These are phyloP conservation scores for Calonectria pteridis DNA, from an alignment of 2,329 filamentous ascomycete genomes.

Conservation along the genomic window DNA sequence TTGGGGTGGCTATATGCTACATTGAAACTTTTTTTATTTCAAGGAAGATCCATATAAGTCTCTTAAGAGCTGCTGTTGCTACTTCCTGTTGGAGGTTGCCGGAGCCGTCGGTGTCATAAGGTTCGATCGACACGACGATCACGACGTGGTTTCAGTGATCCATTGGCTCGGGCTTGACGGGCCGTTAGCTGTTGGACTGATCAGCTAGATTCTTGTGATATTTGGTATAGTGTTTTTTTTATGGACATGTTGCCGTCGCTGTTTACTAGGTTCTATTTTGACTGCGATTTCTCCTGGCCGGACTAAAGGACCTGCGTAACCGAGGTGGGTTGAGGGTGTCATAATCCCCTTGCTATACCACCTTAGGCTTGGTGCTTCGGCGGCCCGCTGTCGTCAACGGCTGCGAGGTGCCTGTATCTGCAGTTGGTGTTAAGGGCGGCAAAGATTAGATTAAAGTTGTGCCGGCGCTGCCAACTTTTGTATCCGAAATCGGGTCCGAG, in stretches of 20 bases:
- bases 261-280: not conserved
- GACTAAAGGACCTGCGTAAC: not conserved
- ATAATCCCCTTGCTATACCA: too few species aligned
- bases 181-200: not conserved
- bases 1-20: not conserved
- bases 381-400: too few species aligned
- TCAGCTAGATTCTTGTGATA: not conserved
- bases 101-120: not conserved
- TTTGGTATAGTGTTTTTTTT: not conserved
- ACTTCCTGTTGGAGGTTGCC: not conserved
- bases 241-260: not conserved
- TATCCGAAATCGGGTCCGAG: too few species aligned
- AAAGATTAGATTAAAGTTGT: too few species aligned
- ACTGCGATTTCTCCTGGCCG: not conserved
- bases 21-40: not conserved
- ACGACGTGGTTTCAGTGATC: not conserved
- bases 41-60: not conserved
- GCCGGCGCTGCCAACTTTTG: too few species aligned
- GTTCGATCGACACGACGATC: not conserved
- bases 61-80: not conserved
- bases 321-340: too few species aligned
- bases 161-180: not conserved
- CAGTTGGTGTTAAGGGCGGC: too few species aligned
- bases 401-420: too few species aligned
- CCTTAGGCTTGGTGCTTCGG: too few species aligned